These are phyloP conservation scores for Ceratobasidium sp. DNA, from an alignment of 1,284 basidiomycete genomes.

Conservation along the genomic window DNA sequence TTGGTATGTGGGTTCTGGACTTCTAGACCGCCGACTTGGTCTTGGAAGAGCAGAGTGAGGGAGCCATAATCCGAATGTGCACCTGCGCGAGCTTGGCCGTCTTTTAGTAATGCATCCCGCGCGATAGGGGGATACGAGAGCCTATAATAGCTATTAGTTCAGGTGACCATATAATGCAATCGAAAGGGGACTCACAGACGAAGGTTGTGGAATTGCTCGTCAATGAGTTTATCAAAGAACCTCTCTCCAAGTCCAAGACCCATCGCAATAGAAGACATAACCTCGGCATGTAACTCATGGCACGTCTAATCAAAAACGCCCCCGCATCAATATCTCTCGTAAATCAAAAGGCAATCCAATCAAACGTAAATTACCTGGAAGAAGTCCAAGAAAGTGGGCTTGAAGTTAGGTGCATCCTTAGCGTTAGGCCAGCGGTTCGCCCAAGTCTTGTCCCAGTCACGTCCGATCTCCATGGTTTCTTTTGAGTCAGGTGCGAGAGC, in stretches of 20 bases:
- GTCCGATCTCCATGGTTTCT: constrained; percentile 86
- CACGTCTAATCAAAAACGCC: constrained; percentile 63
- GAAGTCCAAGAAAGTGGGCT: constrained; percentile 75
- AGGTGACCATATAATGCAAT: constrained; percentile 41
- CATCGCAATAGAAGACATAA: constrained; percentile 84
- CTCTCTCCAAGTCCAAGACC: constrained; percentile 75
- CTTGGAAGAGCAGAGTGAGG: constrained; percentile 86
- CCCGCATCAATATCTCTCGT: too few species aligned
- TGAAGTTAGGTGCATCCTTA: constrained; percentile 70
- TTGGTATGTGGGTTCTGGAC: constrained; percentile 81
- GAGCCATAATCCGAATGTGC: constrained; percentile 88
- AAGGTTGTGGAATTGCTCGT: constrained; percentile 81
- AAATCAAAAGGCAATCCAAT: too few species aligned
- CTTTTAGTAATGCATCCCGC: constrained; percentile 64
- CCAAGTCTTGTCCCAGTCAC: constrained; percentile 59
- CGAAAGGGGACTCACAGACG: constrained; percentile 49
- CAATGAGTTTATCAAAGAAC: constrained; percentile 78
- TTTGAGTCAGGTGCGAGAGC: constrained; percentile 65
- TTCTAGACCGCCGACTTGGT: constrained; percentile 85
- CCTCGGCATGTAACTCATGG: constrained; percentile 74
- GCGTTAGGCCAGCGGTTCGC: constrained; percentile 81
- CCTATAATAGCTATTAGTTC: constrained; percentile 49
- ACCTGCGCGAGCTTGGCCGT: constrained; percentile 81
- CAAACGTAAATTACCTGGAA: constrained; percentile 66
- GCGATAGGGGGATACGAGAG: constrained; percentile 80